Percentiles rank a stretch among this genome's conserved stretches.
These are phyloP conservation scores for Fusarium dimerum DNA, from an alignment of 2,329 filamentous ascomycete species.

Conservation along the genomic window DNA sequence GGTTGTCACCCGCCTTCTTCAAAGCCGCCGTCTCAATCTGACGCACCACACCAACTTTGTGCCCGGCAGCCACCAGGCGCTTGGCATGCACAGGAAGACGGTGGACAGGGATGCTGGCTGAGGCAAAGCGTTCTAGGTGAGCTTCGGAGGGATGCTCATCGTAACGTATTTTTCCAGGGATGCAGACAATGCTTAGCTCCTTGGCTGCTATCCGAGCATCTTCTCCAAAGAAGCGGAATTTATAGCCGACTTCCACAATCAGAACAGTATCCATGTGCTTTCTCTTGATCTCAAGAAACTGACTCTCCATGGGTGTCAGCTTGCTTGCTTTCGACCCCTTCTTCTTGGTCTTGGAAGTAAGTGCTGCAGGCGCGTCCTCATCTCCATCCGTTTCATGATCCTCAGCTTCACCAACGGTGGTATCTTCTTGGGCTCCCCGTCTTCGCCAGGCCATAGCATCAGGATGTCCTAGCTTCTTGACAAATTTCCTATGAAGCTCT, in stretches of 20 bases:
- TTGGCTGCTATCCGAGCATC: constrained; percentile 88
- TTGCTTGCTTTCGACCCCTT: constrained; percentile 73
- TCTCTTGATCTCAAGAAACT: constrained; percentile 90
- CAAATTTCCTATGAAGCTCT: constrained; percentile 78
- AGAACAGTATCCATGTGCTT: constrained; percentile 88
- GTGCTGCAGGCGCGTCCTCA: constrained; percentile 46
- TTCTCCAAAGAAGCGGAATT: constrained; percentile 95
- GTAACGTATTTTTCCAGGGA: constrained; percentile 91
- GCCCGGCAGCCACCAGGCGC: constrained; percentile 83
- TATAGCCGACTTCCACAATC: constrained; percentile 95
- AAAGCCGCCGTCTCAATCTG: constrained; percentile 94
- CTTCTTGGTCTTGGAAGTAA: constrained; percentile 53
- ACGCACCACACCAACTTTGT: constrained; percentile 94
- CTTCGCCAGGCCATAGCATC: constrained; percentile 74
- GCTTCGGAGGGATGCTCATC: constrained; percentile 94
- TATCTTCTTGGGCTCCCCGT: constrained; percentile 56
- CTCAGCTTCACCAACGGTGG: constrained; percentile 55
- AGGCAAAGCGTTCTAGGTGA: constrained; percentile 88
- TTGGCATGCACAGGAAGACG: constrained; percentile 92
- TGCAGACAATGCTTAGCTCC: constrained; percentile 92
- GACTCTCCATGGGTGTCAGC: constrained; percentile 90
- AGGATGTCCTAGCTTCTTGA: constrained; percentile 84
- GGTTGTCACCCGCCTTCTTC: constrained; percentile 93
- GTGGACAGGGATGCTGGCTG: constrained; percentile 92
- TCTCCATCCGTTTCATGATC: constrained; percentile 60